phyloP scores from a whole-genome alignment of 148 eudicot genomes.

The Chenopodium formosanum region DNA sequence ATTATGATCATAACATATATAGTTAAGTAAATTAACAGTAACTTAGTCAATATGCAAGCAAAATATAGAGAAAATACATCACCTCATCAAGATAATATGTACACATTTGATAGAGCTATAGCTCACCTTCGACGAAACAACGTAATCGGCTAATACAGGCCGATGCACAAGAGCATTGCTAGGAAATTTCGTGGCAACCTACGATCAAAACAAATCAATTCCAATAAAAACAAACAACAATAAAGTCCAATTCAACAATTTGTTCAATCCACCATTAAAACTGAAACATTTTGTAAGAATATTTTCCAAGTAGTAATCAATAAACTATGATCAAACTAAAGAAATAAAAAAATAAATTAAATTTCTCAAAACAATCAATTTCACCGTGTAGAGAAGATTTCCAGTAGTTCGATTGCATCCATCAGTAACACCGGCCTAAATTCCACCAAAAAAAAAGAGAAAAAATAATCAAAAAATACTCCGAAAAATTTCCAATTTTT shows the following conservation, averaged over 20 bases:
- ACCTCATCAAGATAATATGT: background rate
- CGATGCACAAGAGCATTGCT: slow-evolving; percentile 82
- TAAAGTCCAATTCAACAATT: too few species aligned
- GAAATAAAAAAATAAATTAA: background rate
- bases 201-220: slow-evolving; percentile 10
- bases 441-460: background rate
- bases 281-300: too few species aligned
- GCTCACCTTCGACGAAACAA: slow-evolving; percentile 67
- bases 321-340: too few species aligned
- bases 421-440: slow-evolving; percentile 74
- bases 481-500: too few species aligned
- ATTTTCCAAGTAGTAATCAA: too few species aligned
- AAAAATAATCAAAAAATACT: too few species aligned
- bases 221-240: too few species aligned
- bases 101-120: background rate
- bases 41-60: too few species aligned
- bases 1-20: too few species aligned
- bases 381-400: slow-evolving; percentile 78
- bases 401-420: slow-evolving; percentile 82
- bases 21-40: too few species aligned
- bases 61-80: too few species aligned
- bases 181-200: slow-evolving; percentile 93
- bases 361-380: background rate
- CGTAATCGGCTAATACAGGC: slow-evolving; percentile 52
- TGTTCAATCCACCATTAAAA: too few species aligned